These are phyloP conservation scores for Graphilbum sp. DNA, from an alignment of 2,329 filamentous ascomycete genomes.

Conservation along the genomic window DNA sequence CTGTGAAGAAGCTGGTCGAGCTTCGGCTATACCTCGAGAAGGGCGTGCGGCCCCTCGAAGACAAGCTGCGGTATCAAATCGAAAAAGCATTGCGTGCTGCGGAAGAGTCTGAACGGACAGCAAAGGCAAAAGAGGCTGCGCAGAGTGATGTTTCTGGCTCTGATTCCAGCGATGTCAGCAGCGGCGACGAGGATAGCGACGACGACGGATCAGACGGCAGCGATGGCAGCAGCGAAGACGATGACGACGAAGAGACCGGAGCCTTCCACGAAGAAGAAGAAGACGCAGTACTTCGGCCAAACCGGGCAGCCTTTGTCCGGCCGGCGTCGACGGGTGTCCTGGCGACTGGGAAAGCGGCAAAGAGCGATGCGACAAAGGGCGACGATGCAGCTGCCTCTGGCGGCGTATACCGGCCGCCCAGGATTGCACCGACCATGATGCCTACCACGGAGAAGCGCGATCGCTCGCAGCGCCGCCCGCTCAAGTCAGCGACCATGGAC, in stretches of 20 bases:
- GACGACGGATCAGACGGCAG: constrained; percentile 17
- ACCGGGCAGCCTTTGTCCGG: constrained; percentile 20
- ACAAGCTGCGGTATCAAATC: constrained; percentile 84
- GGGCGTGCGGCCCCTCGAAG: constrained; percentile 78
- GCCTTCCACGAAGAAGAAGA: constrained; percentile 2
- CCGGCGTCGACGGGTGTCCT: constrained; percentile 3
- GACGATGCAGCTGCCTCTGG: constrained; percentile 11
- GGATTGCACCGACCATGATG: constrained; percentile 75
- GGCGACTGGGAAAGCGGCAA: not conserved
- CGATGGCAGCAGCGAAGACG: constrained; percentile 10
- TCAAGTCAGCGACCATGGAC: constrained; percentile 72
- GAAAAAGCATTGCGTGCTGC: constrained; percentile 85
- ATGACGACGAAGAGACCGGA: constrained; percentile 2
- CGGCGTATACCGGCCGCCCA: constrained; percentile 77
- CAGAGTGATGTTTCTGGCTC: constrained; percentile 17
- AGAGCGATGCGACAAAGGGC: constrained; percentile 8
- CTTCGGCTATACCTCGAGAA: constrained; percentile 86
- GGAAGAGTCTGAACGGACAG: constrained; percentile 47
- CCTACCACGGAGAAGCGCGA: constrained; percentile 51
- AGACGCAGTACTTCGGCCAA: constrained; percentile 14
- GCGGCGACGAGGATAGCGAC: constrained; percentile 15
- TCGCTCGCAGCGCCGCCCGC: constrained; percentile 42
- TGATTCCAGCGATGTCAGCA: constrained; percentile 11
- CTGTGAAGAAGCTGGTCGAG: constrained; percentile 78
- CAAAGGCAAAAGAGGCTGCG: constrained; percentile 18